These are phyloP conservation scores for Ceratocystis albifundus DNA, from an alignment of 2,329 filamentous ascomycete species.

Conservation along the genomic window DNA sequence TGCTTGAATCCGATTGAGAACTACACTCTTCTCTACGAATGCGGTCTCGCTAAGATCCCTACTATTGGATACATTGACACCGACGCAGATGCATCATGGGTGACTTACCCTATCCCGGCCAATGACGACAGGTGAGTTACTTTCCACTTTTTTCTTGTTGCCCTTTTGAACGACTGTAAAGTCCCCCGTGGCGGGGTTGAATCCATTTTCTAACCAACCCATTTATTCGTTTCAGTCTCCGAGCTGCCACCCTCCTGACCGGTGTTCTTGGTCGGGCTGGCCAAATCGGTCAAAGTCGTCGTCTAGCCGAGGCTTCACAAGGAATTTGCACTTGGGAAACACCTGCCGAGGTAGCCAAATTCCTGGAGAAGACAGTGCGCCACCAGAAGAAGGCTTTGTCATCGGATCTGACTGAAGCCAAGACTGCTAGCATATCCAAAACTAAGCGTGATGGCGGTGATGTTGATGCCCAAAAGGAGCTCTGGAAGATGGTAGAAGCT, in stretches of 20 bases:
- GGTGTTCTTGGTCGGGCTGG: slow-evolving; percentile 79
- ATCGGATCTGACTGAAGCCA: slow-evolving; percentile 18
- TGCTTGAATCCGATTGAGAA: slow-evolving; percentile 92
- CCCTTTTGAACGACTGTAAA: background rate
- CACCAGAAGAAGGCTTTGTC: slow-evolving; percentile 17
- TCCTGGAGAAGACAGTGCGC: slow-evolving; percentile 29
- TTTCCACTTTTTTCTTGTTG: background rate
- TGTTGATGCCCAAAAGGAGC: slow-evolving; percentile 21
- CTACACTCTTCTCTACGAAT: slow-evolving; percentile 80
- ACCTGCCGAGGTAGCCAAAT: slow-evolving; percentile 34
- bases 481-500: slow-evolving; percentile 22
- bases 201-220: slow-evolving; percentile 24
- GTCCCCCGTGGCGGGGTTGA: background rate
- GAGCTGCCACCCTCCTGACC: slow-evolving; percentile 68
- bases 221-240: slow-evolving; percentile 46
- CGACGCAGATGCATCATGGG: slow-evolving; percentile 80
- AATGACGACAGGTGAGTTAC: slow-evolving; percentile 76
- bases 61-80: slow-evolving; percentile 95
- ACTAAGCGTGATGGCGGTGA: slow-evolving; percentile 22
- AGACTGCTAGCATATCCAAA: slow-evolving; percentile 18
- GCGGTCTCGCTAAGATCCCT: slow-evolving; percentile 73
- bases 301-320: slow-evolving; percentile 49
- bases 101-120: slow-evolving; percentile 91
- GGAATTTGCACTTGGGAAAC: slow-evolving; percentile 55
- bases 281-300: slow-evolving; percentile 58